phyloP scores from a whole-genome alignment of 176 grass and related monocot genomes.

The Otatea glauca region DNA sequence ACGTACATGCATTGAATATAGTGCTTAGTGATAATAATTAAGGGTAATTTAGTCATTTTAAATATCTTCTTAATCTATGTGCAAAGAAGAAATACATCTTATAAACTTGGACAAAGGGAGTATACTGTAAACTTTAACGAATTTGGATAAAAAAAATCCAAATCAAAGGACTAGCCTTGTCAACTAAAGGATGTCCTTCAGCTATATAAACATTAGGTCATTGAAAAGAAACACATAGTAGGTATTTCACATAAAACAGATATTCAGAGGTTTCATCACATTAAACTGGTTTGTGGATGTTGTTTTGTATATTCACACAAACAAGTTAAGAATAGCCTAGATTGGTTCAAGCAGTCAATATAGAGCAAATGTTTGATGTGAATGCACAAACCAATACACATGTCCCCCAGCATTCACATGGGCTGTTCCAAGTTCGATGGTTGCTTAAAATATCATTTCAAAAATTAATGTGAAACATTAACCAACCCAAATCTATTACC shows the following conservation, averaged over 20 bases:
- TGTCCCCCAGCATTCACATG: background rate
- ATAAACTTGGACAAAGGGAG: background rate
- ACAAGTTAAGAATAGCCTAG: conserved; percentile 18
- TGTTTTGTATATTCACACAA: conserved; percentile 8
- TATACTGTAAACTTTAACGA: background rate
- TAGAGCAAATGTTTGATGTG: conserved; percentile 12
- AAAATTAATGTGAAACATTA: conserved; percentile 16
- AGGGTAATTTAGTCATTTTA: no score
- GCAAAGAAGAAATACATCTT: no score
- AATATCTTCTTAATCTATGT: no score
- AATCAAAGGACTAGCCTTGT: conserved; percentile 25
- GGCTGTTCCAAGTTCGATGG: background rate
- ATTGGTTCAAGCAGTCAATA: background rate
- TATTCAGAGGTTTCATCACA: conserved; percentile 3
- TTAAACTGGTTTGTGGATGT: background rate
- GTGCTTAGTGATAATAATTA: no score
- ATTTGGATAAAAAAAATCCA: background rate
- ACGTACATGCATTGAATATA: no score
- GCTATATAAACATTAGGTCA: conserved; percentile 9
- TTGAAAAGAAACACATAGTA: conserved; percentile 3
- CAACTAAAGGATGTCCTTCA: background rate
- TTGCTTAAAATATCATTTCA: background rate
- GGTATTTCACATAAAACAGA: background rate
- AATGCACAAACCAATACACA: conserved; percentile 7
- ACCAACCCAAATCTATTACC: conserved; percentile 26